Evolutionary conservation across 495 filamentous ascomycete genomes (phyloP), one percentile per base, ranked within the genome.

Genomic region (Bombardia bombarda): DNA sequence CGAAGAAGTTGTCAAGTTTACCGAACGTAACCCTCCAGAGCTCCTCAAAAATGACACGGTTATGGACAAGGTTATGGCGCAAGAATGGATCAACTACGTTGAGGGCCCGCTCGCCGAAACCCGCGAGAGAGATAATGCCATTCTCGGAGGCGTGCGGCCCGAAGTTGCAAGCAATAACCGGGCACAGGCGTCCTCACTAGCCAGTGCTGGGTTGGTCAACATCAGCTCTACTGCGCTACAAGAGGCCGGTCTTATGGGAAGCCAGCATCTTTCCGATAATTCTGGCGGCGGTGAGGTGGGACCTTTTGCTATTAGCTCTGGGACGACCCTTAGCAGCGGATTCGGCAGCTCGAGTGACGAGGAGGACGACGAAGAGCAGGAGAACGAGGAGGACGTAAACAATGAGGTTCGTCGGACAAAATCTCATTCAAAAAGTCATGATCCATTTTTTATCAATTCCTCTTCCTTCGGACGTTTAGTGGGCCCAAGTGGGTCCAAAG

Each of bases 1-100:
- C 12, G 92, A 99, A 60, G 92, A 99, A 59, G 93, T 99, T 14
- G 92, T 96, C 49, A 97, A 97, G 63, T 99, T 97, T 60, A 90
- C 87, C 28, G 90, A 97, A 62, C 81, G 93, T 17, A 87, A 95
- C 61, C 83, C 90, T 16, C 83, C 88, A 3, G 90, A 96, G 60
- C 62, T 90, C 34, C 74, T 97, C 4, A n/a, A n/a, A n/a, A 88
- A 86, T 16, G 83, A 84, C 38, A 72, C 74, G 9, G 90, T 99
- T 4, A 67, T 95, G 54, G 86, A 96, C 42, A 87, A 83, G 48
- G 88, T 96, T 17, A 82, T 89, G 68, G 82, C 85, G 49, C 75
- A 78, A 16, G 79, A 87, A 39, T 99, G 92, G 92, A 84, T 90
- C 39, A 83, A 88, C 40, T 99, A 97, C 51, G 93, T 99, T 28